These are phyloP conservation scores for Dentipellis sp. DNA, from an alignment of 768 basidiomycete species.

Conservation along the genomic window DNA sequence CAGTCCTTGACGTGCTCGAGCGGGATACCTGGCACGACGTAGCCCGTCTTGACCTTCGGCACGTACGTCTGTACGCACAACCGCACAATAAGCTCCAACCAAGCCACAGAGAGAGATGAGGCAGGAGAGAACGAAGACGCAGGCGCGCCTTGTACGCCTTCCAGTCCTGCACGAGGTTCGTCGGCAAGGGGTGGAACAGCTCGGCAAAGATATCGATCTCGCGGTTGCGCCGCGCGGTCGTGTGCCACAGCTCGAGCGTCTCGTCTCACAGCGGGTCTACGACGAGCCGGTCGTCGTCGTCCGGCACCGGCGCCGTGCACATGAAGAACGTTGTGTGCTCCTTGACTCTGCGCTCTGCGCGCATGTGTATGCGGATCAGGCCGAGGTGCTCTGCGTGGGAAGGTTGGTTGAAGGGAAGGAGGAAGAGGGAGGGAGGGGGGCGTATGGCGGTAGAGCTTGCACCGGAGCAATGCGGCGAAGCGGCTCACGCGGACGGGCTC, in stretches of 20 bases:
- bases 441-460: conserved; percentile 74
- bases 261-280: conserved; percentile 69
- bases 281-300: conserved; percentile 57
- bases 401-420: background rate
- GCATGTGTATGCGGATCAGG: conserved; percentile 66
- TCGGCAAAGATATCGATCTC: conserved; percentile 84
- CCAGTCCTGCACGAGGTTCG: conserved; percentile 75
- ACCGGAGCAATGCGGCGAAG: conserved; percentile 77
- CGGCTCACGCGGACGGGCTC: conserved; percentile 59
- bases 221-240: conserved; percentile 71
- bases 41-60: conserved; percentile 69
- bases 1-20: conserved; percentile 67
- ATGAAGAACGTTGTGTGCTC: conserved; percentile 49
- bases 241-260: conserved; percentile 50
- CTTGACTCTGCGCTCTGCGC: conserved; percentile 32
- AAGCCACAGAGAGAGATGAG: too few relatives aligned
- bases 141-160: conserved; percentile 69
- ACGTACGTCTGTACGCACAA: conserved; percentile 53
- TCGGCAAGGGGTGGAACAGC: conserved; percentile 80
- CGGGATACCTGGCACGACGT: conserved; percentile 62
- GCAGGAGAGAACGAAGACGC: too few relatives aligned
- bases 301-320: conserved; percentile 67
- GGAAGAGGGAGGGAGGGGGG: background rate
- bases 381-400: conserved; percentile 68
- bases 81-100: background rate